A percentile compares a stretch with the other conserved stretches of the same genome.
These are phyloP conservation scores for Mortierella antarctica DNA, from an alignment of 192 early-diverging fungal species.

Conservation along the genomic window DNA sequence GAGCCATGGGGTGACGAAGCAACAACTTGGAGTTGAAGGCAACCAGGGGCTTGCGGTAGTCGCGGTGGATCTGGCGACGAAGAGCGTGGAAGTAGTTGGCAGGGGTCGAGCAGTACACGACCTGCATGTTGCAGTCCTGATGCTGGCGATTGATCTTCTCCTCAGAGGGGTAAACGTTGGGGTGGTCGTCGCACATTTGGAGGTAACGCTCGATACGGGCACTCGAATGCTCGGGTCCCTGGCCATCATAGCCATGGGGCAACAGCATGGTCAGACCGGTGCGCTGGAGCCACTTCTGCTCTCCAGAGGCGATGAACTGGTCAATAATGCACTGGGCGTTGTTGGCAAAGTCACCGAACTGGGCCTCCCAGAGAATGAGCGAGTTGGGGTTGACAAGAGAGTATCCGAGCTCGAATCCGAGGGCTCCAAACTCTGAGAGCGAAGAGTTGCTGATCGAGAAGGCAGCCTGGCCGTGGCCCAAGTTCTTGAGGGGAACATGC, in stretches of 20 bases:
- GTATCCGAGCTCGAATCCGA: conserved; percentile 98
- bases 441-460: conserved; percentile 97
- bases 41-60: conserved; percentile 95
- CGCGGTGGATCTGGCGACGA: conserved; percentile 95
- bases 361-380: conserved; percentile 96
- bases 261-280: conserved; percentile 93
- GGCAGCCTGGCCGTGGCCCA: conserved; percentile 86
- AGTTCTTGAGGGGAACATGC: conserved; percentile 87
- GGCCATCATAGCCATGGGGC: conserved; percentile 98
- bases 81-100: conserved; percentile 97
- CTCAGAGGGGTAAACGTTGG: conserved; percentile 79
- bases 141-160: conserved; percentile 92
- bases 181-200: conserved; percentile 96
- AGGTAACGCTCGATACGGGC: conserved; percentile 95
- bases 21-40: conserved; percentile 87
- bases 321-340: conserved; percentile 98
- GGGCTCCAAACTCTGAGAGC: conserved; percentile 93
- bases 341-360: conserved; percentile 99
- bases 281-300: conserved; percentile 98
- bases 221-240: conserved; percentile 98
- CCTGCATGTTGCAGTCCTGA: conserved; percentile 99
- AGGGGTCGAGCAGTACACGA: conserved; percentile 97
- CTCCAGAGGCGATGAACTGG: conserved; percentile 95
- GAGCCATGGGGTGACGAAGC: conserved; percentile 93
- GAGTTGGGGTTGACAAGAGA: conserved; percentile 94